Percentiles rank a stretch among this genome's conserved stretches.
Conservation (phyloP, 352 stramenopile genomes). For the Globisporangium emineosum region DNA sequence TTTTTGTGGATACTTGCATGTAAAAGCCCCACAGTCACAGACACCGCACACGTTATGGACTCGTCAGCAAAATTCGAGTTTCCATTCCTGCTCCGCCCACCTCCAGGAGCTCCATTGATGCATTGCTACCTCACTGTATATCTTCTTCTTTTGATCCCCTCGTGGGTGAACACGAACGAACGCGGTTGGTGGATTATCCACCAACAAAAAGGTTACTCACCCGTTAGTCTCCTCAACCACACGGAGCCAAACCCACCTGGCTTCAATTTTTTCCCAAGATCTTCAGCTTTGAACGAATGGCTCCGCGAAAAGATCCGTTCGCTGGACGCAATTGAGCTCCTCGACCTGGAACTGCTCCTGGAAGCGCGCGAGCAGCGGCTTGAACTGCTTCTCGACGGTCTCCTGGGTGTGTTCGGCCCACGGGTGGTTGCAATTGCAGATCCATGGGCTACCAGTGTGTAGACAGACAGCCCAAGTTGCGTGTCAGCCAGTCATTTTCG, state of each 20-base stretch:
- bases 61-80: neutral
- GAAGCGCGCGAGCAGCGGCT: constrained; percentile 37
- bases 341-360: constrained; percentile 32
- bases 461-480: neutral
- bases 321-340: constrained; percentile 56
- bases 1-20: neutral
- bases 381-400: constrained; percentile 48
- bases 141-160: neutral
- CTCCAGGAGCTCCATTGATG: neutral
- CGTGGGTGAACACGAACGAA: neutral
- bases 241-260: too few species aligned
- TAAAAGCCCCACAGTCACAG: neutral
- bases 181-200: neutral
- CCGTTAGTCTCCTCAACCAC: constrained; percentile 3
- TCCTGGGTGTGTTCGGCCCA: constrained; percentile 54
- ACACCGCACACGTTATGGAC: too few species aligned
- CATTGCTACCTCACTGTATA: neutral
- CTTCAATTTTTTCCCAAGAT: neutral
- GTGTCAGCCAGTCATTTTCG: constrained; percentile 1
- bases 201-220: constrained; percentile 12
- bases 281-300: constrained; percentile 24
- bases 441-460: constrained; percentile 51
- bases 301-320: constrained; percentile 52
- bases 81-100: too few species aligned
- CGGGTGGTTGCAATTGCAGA: constrained; percentile 80